Evolutionary conservation across 106 monocot species (phyloP), one percentile per base, ranked within the genome.

Genomic region (Platanthera zijinensis): DNA sequence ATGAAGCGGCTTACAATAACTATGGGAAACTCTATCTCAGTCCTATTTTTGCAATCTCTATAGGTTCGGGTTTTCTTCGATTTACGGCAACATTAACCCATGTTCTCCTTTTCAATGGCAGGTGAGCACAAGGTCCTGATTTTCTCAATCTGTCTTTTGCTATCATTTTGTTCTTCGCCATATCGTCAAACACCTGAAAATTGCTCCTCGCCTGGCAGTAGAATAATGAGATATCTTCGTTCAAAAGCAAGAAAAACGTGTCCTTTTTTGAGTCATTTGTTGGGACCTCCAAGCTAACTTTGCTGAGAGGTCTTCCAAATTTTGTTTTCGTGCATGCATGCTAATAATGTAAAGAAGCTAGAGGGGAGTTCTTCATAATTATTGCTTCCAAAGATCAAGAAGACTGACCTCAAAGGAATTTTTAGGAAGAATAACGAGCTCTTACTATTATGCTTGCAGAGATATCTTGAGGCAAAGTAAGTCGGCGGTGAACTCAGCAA

Each of bases 391-490:
- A 66, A 66, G 30, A 12, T 66, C 18, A 66, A 12, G 30, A 32
- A 11, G 32, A 6, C 32, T 32, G 32, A 6, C 32, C 13, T 3
- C 0, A 66, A 10, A 30, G 32, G 25, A 66, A 30, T n/a, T 66
- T 66, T 12, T 66, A 66, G 18, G 0, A 30, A 32, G 66, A 66
- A 57, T 57, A 62, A 19, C 48, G 10, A 63, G 7, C 13, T 52
- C 14, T 50, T 77, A 4, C 51, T 76, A 49, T 11, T 76, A 49
- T 11, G n/a, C n/a, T 18, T 78, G 72, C 68, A 88, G 91, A 47
- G 90, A 95, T 59, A 95, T 95, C 39, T 95, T 91, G 94, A 95
- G 74, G 78, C 91, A 95, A 77, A 95, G 87, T 61, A 91, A 78
- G 79, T 85, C 87, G 5, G 91, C 91, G 10, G 87, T 91, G 78